phyloP scores from a whole-genome alignment of 768 basidiomycete genomes.

The Boletus subcaerulescens region DNA sequence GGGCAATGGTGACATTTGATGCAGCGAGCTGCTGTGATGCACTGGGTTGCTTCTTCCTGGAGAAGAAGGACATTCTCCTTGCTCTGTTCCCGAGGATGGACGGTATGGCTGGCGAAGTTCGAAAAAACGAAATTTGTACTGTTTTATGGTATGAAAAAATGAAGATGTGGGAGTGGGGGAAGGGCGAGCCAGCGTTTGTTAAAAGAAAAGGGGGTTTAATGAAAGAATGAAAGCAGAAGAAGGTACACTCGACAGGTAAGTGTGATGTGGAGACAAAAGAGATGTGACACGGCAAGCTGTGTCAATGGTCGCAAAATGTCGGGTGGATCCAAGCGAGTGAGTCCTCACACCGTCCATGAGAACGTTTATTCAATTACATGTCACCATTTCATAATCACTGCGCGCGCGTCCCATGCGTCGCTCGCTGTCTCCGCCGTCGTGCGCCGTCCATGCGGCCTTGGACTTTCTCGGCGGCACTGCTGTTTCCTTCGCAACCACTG shows the following conservation, averaged over 20 bases:
- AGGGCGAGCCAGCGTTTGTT: conserved; percentile 26
- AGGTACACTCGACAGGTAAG: conserved; percentile 7
- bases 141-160: conserved; percentile 12
- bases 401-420: not conserved
- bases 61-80: conserved; percentile 93
- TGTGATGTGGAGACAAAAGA: conserved; percentile 17
- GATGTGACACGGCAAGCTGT: conserved; percentile 13
- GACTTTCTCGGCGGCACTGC: not conserved
- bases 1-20: conserved; percentile 52
- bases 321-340: not conserved
- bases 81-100: conserved; percentile 58
- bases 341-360: not conserved
- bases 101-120: conserved; percentile 55
- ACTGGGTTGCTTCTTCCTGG: conserved; percentile 74
- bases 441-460: conserved; percentile 6
- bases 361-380: not conserved
- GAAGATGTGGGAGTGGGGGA: not conserved
- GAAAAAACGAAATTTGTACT: conserved; percentile 13
- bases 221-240: conserved; percentile 7
- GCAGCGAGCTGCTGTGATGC: conserved; percentile 43
- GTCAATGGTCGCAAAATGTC: conserved; percentile 4
- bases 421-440: conserved; percentile 10
- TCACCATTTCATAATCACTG: conserved; percentile 1
- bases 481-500: conserved; percentile 14
- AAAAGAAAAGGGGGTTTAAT: conserved; percentile 5